These are phyloP conservation scores for Colletotrichum sp. DNA, from an alignment of 2,329 filamentous ascomycete species.

Conservation along the genomic window DNA sequence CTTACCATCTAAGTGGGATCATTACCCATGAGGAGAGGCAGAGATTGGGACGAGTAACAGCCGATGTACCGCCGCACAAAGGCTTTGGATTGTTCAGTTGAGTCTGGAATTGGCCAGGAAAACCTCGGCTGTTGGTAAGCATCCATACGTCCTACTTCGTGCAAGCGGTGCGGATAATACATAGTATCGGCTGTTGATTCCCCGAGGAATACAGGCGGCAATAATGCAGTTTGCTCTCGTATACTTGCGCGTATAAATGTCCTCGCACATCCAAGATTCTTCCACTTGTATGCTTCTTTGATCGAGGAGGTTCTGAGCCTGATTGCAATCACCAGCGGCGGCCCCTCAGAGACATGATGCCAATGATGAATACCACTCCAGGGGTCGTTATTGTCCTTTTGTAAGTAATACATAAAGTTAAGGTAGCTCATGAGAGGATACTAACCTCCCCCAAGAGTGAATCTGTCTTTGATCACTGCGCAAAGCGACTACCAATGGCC, in stretches of 20 bases:
- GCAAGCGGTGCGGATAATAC: not conserved
- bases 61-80: not conserved
- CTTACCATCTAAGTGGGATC: not conserved
- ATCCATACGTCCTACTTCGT: fast-evolving
- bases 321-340: not conserved
- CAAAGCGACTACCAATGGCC: not conserved
- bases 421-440: too few relatives aligned
- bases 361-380: too few relatives aligned
- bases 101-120: too few relatives aligned
- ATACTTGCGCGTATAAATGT: not conserved
- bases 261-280: not conserved
- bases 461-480: not conserved
- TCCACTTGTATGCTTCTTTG: not conserved
- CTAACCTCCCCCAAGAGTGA: too few relatives aligned
- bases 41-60: not conserved
- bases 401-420: not conserved
- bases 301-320: too few relatives aligned
- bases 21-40: fast-evolving
- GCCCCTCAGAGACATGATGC: not conserved
- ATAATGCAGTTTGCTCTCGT: too few relatives aligned
- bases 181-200: not conserved
- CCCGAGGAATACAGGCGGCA: not conserved
- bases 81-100: not conserved
- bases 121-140: too few relatives aligned
- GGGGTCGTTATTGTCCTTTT: not conserved